Evolutionary conservation across 1,284 basidiomycete genomes (phyloP), one percentile per base, ranked within the genome.

Genomic region (Cutaneotrichosporon dermatis): DNA sequence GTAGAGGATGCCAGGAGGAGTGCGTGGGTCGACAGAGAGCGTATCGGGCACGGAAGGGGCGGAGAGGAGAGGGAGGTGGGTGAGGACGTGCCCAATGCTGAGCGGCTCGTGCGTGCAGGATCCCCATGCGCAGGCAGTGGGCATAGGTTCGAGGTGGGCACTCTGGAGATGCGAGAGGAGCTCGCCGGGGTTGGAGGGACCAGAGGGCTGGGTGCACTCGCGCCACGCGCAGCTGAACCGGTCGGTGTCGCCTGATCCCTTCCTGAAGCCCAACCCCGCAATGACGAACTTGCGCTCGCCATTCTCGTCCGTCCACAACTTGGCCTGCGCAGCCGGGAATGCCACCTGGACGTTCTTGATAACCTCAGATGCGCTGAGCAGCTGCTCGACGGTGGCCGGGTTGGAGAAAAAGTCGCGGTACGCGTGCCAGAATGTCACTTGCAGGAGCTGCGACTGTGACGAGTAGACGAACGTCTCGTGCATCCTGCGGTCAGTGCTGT

Each of bases 381-480:
- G 59, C 51, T 69, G 69, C 52, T 76, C 69, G 36, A 70, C 64
- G 15, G 71, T 69, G 3, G 62, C 51, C 3, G 66, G 61, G 53
- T 68, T 62, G 12, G 62, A 61, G 69, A 78, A 78, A 56, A 76
- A 75, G 56, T 74, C 72, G 9, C 72, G 67, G 59, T 78, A 78
- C 16, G 74, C 71, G 44, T 73, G 71, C 76, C 76, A 78, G 65
- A 78, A 76, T 0, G 70, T 69, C n/a, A 75, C 73, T 60, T 78
- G 77, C 35, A 72, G 68, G 8, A 77, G 51, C 54, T 77, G 71
- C 1, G 73, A 67, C 10, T 60, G 66, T 1, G 76, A 70, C 52
- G 66, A 72, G 59, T 76, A 72, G 39, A 73, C 68, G 42, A 77
- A 78, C 3, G 69, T 70, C 57, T 77, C 73, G 66, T 74, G 73